Evolutionary conservation across 2,329 filamentous ascomycete species (phyloP), one percentile per base, ranked within the genome.

Genomic region (Fusarium decemcellulare): DNA sequence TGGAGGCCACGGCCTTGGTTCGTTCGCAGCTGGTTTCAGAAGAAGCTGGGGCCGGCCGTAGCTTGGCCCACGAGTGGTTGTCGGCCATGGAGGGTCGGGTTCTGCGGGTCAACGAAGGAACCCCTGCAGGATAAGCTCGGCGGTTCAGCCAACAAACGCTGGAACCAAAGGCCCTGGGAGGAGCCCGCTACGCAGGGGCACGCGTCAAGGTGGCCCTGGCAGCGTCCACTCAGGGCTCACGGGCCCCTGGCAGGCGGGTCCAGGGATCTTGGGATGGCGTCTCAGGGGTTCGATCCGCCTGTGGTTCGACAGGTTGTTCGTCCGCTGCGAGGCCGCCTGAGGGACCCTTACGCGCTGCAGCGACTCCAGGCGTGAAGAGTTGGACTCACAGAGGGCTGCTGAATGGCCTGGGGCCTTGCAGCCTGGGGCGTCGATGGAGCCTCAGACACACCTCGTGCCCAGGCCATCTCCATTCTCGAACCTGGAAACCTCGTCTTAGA

Each of bases 21-120:
- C 7, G 34, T 15, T 32, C 47, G 7, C 55, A 46, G 61, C 48
- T 53, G 61, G 71, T 73, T 73, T 73, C 71, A 73, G 71, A 73
- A 61, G 50, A 67, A 70, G 62, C 66, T 73, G 65, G 71, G 71
- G 71, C 70, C 54, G 67, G 56, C 50, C 44, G 51, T 64, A 44
- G 55, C 55, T 59, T 46, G 67, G 44, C 48, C 50, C 39, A 15
- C 48, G 63, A 70, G 58, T 70, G 67, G 67, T 23, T 23, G 23
- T 23, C 23, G 23, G 23, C 23, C 23, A 23, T 23, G 51, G 39
- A 54, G 52, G 52, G 39, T 36, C 52, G 52, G 52, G 52, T 36
- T 43, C 30, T 55, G 52, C 44, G 55, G 46, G 55, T 34, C 46
- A 34, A 29, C 23, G 34, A 53, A 44, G 23, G 5, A 64, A 56